Conservation (phyloP, 2,329 filamentous ascomycete genomes). For the Parastagonospora avenae region DNA sequence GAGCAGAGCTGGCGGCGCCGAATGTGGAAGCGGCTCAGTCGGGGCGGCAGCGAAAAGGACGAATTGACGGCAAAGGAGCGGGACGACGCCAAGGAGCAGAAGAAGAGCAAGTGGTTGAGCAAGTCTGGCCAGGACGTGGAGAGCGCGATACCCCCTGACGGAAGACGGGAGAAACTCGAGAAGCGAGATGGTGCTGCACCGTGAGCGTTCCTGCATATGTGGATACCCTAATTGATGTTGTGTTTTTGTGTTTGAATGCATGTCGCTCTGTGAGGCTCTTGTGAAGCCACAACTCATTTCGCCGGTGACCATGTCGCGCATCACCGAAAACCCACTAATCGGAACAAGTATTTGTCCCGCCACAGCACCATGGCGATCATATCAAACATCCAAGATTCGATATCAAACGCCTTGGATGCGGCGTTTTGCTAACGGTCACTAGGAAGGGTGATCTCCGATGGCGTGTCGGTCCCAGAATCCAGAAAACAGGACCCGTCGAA, state of each 20-base stretch:
- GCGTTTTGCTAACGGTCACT: neutral
- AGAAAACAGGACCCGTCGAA: constrained; percentile 14
- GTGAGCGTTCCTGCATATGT: constrained; percentile 19
- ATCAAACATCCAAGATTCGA: no score
- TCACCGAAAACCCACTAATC: neutral
- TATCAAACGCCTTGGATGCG: no score
- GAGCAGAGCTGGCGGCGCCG: constrained; percentile 38
- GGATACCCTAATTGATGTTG: neutral
- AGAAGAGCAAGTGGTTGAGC: constrained; percentile 35
- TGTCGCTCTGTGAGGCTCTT: no score
- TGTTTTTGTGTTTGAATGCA: neutral
- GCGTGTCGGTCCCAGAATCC: constrained; percentile 9
- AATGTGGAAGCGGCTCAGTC: constrained; percentile 37
- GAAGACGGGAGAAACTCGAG: constrained; percentile 29
- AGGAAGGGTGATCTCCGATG: constrained; percentile 4
- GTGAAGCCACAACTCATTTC: no score
- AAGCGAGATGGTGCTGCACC: constrained; percentile 3
- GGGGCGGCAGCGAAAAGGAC: constrained; percentile 17
- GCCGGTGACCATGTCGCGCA: neutral
- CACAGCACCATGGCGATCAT: no score
- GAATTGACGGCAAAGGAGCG: constrained; percentile 22
- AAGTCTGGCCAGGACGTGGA: constrained; percentile 43
- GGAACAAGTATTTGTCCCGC: neutral
- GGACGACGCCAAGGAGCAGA: constrained; percentile 27
- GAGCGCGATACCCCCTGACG: constrained; percentile 41